Evolutionary conservation across 352 stramenopile genomes (phyloP).

Genomic region (Phytophthora rubi): DNA sequence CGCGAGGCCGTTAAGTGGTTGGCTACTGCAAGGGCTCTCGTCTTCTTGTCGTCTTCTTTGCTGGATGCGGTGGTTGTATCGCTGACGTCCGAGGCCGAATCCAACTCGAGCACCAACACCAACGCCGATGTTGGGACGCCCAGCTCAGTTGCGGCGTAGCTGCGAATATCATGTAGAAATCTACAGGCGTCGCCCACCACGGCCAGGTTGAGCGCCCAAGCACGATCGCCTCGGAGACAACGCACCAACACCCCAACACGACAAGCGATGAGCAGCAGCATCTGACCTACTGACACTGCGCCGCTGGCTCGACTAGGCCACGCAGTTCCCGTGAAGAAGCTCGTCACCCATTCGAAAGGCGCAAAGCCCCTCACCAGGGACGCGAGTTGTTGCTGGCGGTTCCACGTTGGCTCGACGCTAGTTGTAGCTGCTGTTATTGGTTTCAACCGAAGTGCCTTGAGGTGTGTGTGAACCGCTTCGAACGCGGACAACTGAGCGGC

Average conservation of each 20-base stretch:
- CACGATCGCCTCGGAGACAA: conserved; percentile 31
- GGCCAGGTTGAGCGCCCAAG: conserved; percentile 34
- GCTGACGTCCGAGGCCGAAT: conserved; percentile 9
- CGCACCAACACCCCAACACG: conserved; percentile 30
- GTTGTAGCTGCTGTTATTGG: background rate
- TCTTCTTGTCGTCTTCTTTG: conserved; percentile 14
- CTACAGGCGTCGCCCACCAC: conserved; percentile 22
- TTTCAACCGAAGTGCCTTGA: background rate
- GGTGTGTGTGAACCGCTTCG: conserved; percentile 2
- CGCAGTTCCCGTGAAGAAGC: conserved; percentile 14
- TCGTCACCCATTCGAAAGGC: conserved; percentile 24
- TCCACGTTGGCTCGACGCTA: background rate
- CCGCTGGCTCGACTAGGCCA: conserved; percentile 18
- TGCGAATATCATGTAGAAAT: conserved; percentile 22
- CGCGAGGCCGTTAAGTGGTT: conserved; percentile 12
- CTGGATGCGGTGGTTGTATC: background rate
- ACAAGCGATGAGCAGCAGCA: conserved; percentile 33
- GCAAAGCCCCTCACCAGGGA: conserved; percentile 27
- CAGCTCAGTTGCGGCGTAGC: conserved; percentile 1
- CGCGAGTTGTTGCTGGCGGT: conserved; percentile 13
- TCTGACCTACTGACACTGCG: conserved; percentile 21
- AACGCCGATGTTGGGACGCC: conserved; percentile 11
- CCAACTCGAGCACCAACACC: conserved; percentile 23
- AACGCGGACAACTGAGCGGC: conserved; percentile 21
- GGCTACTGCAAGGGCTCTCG: conserved; percentile 1